These are phyloP conservation scores for Pseudotsuga menziesii DNA, from an alignment of 75 land plant genomes.

Conservation along the genomic window DNA sequence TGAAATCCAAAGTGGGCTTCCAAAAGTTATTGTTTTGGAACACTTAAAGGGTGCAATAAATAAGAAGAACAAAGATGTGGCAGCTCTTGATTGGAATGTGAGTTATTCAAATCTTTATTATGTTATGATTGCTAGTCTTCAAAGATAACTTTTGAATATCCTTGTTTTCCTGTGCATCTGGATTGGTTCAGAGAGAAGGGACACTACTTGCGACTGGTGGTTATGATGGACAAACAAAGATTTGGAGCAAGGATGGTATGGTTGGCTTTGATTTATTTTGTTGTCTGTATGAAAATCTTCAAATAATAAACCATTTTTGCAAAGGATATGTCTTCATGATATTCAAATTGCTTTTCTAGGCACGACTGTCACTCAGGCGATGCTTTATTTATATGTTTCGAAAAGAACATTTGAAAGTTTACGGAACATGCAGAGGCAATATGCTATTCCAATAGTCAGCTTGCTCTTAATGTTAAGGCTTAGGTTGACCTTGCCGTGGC, in stretches of 20 bases:
- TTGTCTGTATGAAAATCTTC: not conserved
- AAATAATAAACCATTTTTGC: not conserved
- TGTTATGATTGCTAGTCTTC: too few species aligned
- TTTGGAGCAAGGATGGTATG: conserved; percentile 88
- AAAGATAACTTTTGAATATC: too few species aligned
- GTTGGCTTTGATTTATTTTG: not conserved
- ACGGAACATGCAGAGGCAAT: not conserved
- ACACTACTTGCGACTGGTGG: conserved; percentile 95
- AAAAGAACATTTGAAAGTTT: not conserved
- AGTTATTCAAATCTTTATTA: conserved; percentile 20
- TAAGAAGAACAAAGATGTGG: conserved; percentile 95
- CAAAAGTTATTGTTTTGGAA: conserved; percentile 66
- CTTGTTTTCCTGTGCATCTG: not conserved
- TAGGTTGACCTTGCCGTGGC: not conserved
- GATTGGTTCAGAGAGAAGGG: conserved; percentile 68
- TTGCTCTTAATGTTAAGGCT: not conserved
- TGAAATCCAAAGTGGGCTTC: conserved; percentile 30
- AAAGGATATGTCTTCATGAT: not conserved
- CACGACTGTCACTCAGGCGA: not conserved
- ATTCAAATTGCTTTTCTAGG: not conserved
- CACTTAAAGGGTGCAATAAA: conserved; percentile 73
- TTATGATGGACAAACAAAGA: conserved; percentile 98
- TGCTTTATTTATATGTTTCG: not conserved
- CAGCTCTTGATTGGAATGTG: conserved; percentile 99
- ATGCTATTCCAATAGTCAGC: not conserved